Evolutionary conservation across 2,329 filamentous ascomycete genomes (phyloP).

Genomic region (Alternaria triticina): DNA sequence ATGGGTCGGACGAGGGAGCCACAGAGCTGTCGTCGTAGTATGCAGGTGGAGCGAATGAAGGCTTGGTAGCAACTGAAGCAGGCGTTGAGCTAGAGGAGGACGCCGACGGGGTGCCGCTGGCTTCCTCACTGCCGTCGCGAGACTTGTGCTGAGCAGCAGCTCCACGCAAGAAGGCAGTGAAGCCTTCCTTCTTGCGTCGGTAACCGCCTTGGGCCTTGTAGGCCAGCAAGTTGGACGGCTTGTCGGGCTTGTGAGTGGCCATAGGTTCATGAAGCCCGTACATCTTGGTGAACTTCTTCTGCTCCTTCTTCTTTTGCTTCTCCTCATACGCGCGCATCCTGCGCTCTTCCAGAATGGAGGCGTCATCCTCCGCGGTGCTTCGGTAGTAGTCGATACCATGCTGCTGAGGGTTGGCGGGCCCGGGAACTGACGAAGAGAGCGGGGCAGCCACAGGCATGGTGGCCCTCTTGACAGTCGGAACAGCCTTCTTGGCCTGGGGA

Average conservation of each 20-base stretch:
- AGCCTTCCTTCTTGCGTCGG: conserved; percentile 29
- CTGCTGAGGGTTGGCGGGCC: conserved; percentile 23
- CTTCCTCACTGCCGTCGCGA: conserved; percentile 19
- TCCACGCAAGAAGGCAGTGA: conserved; percentile 30
- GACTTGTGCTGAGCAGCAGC: conserved; percentile 19
- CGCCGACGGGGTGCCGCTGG: conserved; percentile 12
- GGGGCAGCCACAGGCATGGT: conserved; percentile 26
- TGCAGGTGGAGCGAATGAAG: conserved; percentile 58
- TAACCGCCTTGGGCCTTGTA: conserved; percentile 37
- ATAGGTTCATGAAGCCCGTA: conserved; percentile 53
- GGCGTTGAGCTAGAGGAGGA: conserved; percentile 22
- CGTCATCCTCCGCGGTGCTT: conserved; percentile 82
- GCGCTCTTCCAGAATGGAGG: conserved; percentile 67
- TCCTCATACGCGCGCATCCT: conserved; percentile 76
- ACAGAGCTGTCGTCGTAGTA: conserved; percentile 31
- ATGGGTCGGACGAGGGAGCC: conserved; percentile 47
- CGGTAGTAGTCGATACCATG: conserved; percentile 62
- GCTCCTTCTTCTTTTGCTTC: conserved; percentile 64
- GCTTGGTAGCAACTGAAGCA: conserved; percentile 13
- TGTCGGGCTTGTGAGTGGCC: conserved; percentile 31
- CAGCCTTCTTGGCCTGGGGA: conserved; percentile 37
- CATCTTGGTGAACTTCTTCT: conserved; percentile 75
- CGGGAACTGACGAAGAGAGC: conserved; percentile 21
- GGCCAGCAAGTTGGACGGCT: conserved; percentile 34
- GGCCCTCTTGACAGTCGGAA: conserved; percentile 30